Evolutionary conservation across 2,329 filamentous ascomycete species (phyloP).

Genomic region (Xylariaceae sp.): DNA sequence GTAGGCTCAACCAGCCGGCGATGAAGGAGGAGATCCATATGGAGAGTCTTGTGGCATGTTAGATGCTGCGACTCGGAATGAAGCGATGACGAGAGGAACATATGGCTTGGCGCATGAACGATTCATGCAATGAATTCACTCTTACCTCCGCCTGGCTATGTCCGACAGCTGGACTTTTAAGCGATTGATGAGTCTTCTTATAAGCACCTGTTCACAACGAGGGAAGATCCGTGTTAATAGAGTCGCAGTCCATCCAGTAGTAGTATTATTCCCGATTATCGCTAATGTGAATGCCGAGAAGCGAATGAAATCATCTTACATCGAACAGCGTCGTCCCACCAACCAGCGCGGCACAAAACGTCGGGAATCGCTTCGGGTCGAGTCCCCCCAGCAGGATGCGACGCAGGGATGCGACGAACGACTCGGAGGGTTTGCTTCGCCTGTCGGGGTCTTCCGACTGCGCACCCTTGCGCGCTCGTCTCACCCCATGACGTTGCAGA

Average conservation of each 20-base stretch:
- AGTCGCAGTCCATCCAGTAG: too few species aligned
- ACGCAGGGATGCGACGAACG: constrained; percentile 32
- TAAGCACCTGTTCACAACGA: constrained; percentile 17
- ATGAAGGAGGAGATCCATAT: constrained; percentile 55
- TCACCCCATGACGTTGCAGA: constrained; percentile 42
- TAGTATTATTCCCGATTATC: background rate
- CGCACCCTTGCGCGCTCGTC: constrained; percentile 27
- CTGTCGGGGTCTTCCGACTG: constrained; percentile 21
- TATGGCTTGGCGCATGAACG: background rate
- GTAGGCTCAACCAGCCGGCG: constrained; percentile 53
- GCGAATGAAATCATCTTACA: constrained; percentile 34
- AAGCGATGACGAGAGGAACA: constrained; percentile 1
- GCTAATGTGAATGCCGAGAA: background rate
- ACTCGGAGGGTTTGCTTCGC: constrained; percentile 25
- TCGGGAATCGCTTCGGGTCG: constrained; percentile 52
- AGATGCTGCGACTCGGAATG: constrained; percentile 13
- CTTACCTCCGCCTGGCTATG: constrained; percentile 33
- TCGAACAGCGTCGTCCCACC: constrained; percentile 58
- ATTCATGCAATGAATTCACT: background rate
- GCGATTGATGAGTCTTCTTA: constrained; percentile 25
- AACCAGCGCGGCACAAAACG: constrained; percentile 56
- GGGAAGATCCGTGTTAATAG: too few species aligned
- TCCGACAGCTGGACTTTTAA: constrained; percentile 23
- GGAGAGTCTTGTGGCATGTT: constrained; percentile 41
- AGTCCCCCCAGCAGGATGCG: constrained; percentile 47